Conservation (phyloP, 108 stramenopile genomes). For the Stephanodiscus triporus region DNA sequence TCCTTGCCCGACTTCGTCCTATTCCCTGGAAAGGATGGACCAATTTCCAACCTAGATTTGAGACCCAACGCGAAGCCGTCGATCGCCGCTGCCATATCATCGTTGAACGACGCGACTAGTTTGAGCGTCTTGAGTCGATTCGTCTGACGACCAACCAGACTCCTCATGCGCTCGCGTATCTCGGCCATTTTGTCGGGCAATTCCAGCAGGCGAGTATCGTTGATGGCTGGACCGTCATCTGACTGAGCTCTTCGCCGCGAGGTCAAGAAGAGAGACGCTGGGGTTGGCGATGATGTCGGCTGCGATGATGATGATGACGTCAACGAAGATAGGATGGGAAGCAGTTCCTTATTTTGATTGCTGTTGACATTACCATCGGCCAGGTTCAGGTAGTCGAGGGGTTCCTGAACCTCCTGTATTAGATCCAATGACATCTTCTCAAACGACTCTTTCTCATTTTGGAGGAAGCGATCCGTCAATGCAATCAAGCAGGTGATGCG, state of each 20-base stretch:
- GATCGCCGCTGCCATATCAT: constrained; percentile 38
- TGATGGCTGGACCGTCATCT: constrained; percentile 66
- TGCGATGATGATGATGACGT: constrained; percentile 12
- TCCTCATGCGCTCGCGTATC: constrained; percentile 63
- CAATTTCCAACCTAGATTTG: constrained; percentile 17
- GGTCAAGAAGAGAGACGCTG: constrained; percentile 28
- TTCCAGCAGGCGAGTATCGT: constrained; percentile 71
- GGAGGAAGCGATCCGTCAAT: constrained; percentile 37
- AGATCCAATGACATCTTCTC: constrained; percentile 42
- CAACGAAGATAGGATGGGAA: background rate
- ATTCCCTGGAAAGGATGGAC: constrained; percentile 6
- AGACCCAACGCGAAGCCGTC: constrained; percentile 35
- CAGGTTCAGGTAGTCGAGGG: constrained; percentile 26
- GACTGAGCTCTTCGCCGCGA: constrained; percentile 43
- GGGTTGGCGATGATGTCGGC: constrained; percentile 3
- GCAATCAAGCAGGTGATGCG: constrained; percentile 54
- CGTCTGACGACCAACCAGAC: constrained; percentile 42
- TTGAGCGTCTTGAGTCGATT: constrained; percentile 53
- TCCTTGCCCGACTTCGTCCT: constrained; percentile 37
- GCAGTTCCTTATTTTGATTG: background rate
- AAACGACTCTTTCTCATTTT: constrained; percentile 36
- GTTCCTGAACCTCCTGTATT: constrained; percentile 2
- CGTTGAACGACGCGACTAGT: constrained; percentile 50
- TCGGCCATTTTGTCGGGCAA: constrained; percentile 62
- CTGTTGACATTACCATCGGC: constrained; percentile 9